Evolutionary conservation across 345 rosid species (phyloP), one percentile per base, ranked within the genome.

Genomic region (Murraya koenigii): DNA sequence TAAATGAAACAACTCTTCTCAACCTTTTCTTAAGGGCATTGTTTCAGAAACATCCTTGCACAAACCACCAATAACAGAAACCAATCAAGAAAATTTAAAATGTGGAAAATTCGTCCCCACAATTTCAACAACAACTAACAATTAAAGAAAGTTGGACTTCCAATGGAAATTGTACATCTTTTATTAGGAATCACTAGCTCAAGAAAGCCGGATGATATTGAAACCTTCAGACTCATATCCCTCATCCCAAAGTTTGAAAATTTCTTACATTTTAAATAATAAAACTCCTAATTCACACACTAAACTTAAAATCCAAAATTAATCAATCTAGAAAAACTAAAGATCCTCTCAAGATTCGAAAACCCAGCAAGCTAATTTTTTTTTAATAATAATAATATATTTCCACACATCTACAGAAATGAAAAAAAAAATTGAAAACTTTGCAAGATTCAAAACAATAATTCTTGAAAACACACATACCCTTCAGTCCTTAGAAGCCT

Each of bases 401-500:
- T 63, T 10, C 47, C 2, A 4, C 30, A 20, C 28, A n/a, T 54
- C 47, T 47, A 44, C 19, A 11, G 20, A 49, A 73, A 38, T 59
- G 9, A 70, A 73, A 38, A 38, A 60, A 39, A 63, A 36, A 23
- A n/a, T n/a, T 49, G 8, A 6, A 75, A 64, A 30, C 22, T 25
- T 13, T 28, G 17, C 35, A 49, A 73, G 35, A 33, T 63, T 33
- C 69, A 30, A 28, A 72, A 66, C 72, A 72, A 26, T 28, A 72
- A 66, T 75, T 75, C 3, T 28, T 60, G 15, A 69, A 76, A 75
- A 69, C 3, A 5, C 11, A 70, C 87, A 52, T 87, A 86, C 93
- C 90, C 98, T 17, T 93, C 94, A 76, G 91, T 86, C 80, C 98
- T 88, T 79, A 97, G 79, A 11, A 90, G 93, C 77, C 99, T 89